Percentiles rank a stretch among this genome's conserved stretches.
phyloP scores from a whole-genome alignment of 2,329 filamentous ascomycete genomes.

The Thelonectria discophora region DNA sequence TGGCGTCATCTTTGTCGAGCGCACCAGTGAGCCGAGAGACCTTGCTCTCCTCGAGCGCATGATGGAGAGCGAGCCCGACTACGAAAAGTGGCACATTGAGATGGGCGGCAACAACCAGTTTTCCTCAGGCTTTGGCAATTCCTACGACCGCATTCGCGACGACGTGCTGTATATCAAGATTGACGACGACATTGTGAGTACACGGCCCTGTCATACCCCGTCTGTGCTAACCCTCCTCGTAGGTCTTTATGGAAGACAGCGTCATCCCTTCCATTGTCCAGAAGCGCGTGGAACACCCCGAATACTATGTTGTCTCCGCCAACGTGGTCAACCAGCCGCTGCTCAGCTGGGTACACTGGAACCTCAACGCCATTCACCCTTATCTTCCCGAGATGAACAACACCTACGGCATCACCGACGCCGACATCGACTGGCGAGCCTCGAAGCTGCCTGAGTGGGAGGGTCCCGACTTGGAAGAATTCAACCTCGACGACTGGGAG shows the following conservation, averaged over 20 bases:
- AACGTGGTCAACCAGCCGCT: constrained; percentile 66
- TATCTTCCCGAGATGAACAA: constrained; percentile 59
- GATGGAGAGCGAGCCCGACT: constrained; percentile 47
- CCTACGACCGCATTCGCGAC: constrained; percentile 57
- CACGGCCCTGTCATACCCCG: no score
- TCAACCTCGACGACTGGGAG: constrained; percentile 45
- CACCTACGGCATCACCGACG: constrained; percentile 37
- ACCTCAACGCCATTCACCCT: constrained; percentile 60
- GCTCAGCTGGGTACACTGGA: constrained; percentile 63
- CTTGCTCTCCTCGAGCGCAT: constrained; percentile 52
- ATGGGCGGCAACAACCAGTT: constrained; percentile 43
- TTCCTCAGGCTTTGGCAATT: constrained; percentile 46
- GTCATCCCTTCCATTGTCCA: constrained; percentile 62
- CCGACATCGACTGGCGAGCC: constrained; percentile 48
- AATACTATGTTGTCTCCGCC: constrained; percentile 61
- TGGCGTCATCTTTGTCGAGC: constrained; percentile 55
- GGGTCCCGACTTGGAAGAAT: constrained; percentile 35
- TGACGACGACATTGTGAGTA: constrained; percentile 50
- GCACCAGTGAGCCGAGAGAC: constrained; percentile 51
- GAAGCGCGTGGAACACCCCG: constrained; percentile 60
- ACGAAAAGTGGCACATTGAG: constrained; percentile 51
- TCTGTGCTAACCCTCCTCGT: constrained; percentile 12
- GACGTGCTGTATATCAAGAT: constrained; percentile 54
- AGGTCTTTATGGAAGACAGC: constrained; percentile 50
- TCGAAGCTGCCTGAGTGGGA: constrained; percentile 50